Evolutionary conservation across 2,329 filamentous ascomycete genomes (phyloP), one percentile per base, ranked within the genome.

Genomic region (Fusarium siculi): DNA sequence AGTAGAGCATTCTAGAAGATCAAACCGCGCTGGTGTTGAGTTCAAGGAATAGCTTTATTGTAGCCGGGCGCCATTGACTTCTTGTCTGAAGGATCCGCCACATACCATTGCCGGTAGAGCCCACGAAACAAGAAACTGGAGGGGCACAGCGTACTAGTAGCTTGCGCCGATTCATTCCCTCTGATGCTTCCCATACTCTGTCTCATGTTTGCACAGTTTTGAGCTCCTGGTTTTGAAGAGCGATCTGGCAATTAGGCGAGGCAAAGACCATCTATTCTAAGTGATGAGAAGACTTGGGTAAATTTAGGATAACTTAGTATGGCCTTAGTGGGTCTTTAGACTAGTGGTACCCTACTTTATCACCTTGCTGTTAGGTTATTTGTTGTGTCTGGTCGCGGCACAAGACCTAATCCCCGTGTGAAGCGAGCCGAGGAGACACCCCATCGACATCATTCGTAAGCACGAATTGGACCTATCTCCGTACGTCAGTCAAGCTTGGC

Each of bases 161-260:
- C 21, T 4, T 32, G 5, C 9, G 18, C 14, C 10, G 15, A n/a
- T n/a, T 15, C 19, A n/a, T 32, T 9, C 14, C 15, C 7, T 30
- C 28, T n/a, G 6, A 5, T 32, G 5, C 5, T 5, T 49, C 11
- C 7, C 14, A 32, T n/a, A 6, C 16, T 30, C 7, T 32, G 4
- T 47, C 10, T 30, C 3, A 47, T 30, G 21, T 32, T n/a, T 2
- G 14, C 14, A 49, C 16, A 8, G 14, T 5, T 23, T 32, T 0
- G 10, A 50, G 21, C 8, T 18, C 5, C 11, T 7, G 2, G 1
- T 9, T 7, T 7, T 9, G 11, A 23, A 14, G n/a, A 9, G 21
- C 2, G 0, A 2, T 3, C 14, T 7, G 9, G 10, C 3, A 10
- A 50, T 34, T 28, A 4, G 5, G 23, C 8, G 4, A 28, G 23